A percentile compares a stretch with the other conserved stretches of the same genome.
Evolutionary conservation across 2,329 filamentous ascomycete species (phyloP).

Genomic region (Fusarium caatingaense): DNA sequence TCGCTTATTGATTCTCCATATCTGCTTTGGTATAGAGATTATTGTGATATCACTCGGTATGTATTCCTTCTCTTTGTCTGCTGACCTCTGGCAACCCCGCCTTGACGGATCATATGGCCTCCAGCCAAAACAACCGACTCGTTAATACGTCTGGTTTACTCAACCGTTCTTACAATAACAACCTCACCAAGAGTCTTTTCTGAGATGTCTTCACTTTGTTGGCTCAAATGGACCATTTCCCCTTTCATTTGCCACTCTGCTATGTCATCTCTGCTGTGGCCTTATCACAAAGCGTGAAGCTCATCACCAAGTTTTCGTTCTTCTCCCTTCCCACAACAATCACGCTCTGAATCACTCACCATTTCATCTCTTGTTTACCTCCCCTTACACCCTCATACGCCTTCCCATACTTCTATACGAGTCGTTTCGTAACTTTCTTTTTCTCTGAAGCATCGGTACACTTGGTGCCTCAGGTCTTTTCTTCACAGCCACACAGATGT

Average conservation of each 20-base stretch:
- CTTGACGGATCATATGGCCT: constrained; percentile 24
- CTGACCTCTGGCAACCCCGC: constrained; percentile 31
- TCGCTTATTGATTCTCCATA: background rate
- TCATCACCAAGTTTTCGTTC: background rate
- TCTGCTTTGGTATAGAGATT: background rate
- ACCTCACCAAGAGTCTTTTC: background rate
- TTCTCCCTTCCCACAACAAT: background rate
- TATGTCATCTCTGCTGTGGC: background rate
- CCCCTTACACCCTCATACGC: background rate
- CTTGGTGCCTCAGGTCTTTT: background rate
- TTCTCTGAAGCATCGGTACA: background rate
- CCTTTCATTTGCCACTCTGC: background rate
- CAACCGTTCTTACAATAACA: background rate
- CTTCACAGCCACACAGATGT: background rate
- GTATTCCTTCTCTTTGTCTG: constrained; percentile 25
- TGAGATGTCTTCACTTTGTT: background rate
- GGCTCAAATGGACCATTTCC: background rate
- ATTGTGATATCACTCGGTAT: background rate
- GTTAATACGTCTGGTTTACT: background rate
- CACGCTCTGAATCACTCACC: constrained; percentile 8
- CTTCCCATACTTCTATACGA: background rate
- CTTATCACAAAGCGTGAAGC: background rate
- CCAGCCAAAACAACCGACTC: background rate
- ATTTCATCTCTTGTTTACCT: too few relatives aligned
- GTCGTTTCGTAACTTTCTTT: background rate